Evolutionary conservation across 768 basidiomycete species (phyloP).

Genomic region (Leccinum longicurvipes): DNA sequence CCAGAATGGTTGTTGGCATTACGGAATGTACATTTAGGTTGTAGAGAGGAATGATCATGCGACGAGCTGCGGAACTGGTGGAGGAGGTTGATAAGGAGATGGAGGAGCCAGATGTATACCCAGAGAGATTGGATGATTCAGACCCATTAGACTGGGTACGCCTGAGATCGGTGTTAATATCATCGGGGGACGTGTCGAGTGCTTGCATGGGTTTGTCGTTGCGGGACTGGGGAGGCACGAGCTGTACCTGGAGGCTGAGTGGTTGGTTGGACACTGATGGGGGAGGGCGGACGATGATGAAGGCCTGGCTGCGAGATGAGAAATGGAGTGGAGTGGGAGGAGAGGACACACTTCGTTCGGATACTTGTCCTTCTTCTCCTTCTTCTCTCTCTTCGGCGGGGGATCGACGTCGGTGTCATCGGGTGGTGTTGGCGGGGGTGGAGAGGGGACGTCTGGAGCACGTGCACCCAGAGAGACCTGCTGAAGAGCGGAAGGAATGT

Average conservation of each 20-base stretch:
- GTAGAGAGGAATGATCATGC: slow-evolving; percentile 81
- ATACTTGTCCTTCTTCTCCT: slow-evolving; percentile 36
- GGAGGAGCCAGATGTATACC: slow-evolving; percentile 44
- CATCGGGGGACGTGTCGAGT: slow-evolving; percentile 38
- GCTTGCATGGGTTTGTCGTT: slow-evolving; percentile 42
- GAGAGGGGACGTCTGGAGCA: slow-evolving; percentile 19
- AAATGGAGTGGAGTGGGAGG: slow-evolving; percentile 2
- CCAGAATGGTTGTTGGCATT: slow-evolving; percentile 79
- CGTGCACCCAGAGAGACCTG: slow-evolving; percentile 29
- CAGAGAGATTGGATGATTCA: slow-evolving; percentile 45
- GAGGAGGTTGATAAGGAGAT: slow-evolving; percentile 41
- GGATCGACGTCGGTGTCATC: slow-evolving; percentile 24
- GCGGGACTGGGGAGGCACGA: slow-evolving; percentile 62
- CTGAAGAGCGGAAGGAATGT: slow-evolving; percentile 49
- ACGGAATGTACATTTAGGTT: slow-evolving; percentile 88
- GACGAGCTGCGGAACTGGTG: slow-evolving; percentile 47
- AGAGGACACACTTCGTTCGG: slow-evolving; percentile 45
- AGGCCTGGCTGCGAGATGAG: slow-evolving; percentile 51
- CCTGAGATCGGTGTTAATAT: slow-evolving; percentile 25
- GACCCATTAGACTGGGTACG: slow-evolving; percentile 47
- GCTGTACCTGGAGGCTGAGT: slow-evolving; percentile 87
- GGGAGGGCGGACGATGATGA: slow-evolving; percentile 89
- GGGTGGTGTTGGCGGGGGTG: slow-evolving; percentile 8
- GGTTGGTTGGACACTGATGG: slow-evolving; percentile 83
- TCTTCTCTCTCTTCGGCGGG: slow-evolving; percentile 43